These are phyloP conservation scores for Aspergillus ochraceus DNA, from an alignment of 2,329 filamentous ascomycete genomes.

Conservation along the genomic window DNA sequence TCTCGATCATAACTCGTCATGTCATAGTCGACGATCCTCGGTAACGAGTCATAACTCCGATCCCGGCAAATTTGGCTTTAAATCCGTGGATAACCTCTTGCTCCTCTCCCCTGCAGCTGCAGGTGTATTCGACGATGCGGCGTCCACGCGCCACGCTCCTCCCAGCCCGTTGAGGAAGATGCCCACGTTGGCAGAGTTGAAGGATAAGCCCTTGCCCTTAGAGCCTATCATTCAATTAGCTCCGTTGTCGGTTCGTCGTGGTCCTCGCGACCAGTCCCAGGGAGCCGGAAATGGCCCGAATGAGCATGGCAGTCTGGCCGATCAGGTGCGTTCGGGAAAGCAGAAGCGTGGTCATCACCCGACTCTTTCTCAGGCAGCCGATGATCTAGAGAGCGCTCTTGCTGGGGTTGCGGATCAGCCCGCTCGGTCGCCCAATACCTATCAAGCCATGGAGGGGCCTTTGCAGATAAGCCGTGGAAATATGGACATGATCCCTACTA, in stretches of 20 bases:
- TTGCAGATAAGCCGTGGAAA: slow-evolving; percentile 36
- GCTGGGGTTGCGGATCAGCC: slow-evolving; percentile 15
- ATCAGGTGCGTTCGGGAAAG: slow-evolving; percentile 6
- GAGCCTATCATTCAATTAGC: slow-evolving; percentile 33
- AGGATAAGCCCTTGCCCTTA: slow-evolving; percentile 43
- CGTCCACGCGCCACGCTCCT: slow-evolving; percentile 12
- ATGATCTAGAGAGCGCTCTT: slow-evolving; percentile 38
- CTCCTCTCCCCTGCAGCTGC: slow-evolving; percentile 24
- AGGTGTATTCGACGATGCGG: slow-evolving; percentile 37
- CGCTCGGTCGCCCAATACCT: slow-evolving; percentile 7
- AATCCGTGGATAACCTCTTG: slow-evolving; percentile 25
- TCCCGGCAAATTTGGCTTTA: slow-evolving; percentile 15
- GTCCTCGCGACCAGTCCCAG: slow-evolving; percentile 2
- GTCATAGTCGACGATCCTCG: slow-evolving; percentile 37
- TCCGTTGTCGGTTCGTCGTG: slow-evolving; percentile 28
- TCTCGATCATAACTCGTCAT: slow-evolving; percentile 34
- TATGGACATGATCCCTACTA: slow-evolving; percentile 33
- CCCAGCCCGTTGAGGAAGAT: slow-evolving; percentile 18
- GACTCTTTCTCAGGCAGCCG: slow-evolving; percentile 34
- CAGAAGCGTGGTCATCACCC: slow-evolving; percentile 16
- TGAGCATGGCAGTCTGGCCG: background rate
- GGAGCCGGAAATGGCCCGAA: slow-evolving; percentile 5
- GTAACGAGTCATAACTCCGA: slow-evolving; percentile 35
- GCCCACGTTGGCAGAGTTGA: slow-evolving; percentile 27
- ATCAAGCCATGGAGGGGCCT: slow-evolving; percentile 25